Conservation (phyloP, 257 asterid species). For the Nemophila menziesii region DNA sequence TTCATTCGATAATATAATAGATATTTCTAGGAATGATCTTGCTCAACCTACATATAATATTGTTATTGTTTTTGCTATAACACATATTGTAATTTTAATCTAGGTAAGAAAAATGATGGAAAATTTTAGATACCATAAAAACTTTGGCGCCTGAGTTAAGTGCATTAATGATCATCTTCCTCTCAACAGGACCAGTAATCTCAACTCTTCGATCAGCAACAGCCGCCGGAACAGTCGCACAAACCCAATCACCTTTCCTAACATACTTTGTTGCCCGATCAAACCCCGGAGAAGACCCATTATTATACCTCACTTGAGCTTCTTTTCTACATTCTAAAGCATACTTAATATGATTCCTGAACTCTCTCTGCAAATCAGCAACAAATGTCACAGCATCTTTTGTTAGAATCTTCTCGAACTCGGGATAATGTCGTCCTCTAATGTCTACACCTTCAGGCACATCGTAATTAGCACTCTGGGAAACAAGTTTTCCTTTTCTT, state of each 20-base stretch:
- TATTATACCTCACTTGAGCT: constrained; percentile 51
- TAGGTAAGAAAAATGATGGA: not conserved
- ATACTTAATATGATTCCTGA: constrained; percentile 48
- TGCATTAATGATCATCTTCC: constrained; percentile 95
- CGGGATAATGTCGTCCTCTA: constrained; percentile 70
- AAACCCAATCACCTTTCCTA: constrained; percentile 64
- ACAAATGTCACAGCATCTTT: constrained; percentile 70
- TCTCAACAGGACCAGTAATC: constrained; percentile 90
- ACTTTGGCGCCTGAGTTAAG: constrained; percentile 96
- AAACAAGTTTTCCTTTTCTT: too few relatives aligned
- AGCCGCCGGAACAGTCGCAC: constrained; percentile 55
- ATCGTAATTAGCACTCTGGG: too few relatives aligned
- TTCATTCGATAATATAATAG: too few relatives aligned
- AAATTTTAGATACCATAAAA: constrained; percentile 88
- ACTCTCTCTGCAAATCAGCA: constrained; percentile 59
- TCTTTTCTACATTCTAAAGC: constrained; percentile 75
- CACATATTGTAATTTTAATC: too few relatives aligned
- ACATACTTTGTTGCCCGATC: constrained; percentile 65
- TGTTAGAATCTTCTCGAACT: constrained; percentile 39
- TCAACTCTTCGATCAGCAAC: constrained; percentile 93
- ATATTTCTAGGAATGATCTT: too few relatives aligned
- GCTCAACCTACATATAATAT: too few relatives aligned
- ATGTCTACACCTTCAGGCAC: constrained; percentile 75
- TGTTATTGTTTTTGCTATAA: too few relatives aligned
- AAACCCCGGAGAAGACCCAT: constrained; percentile 57